Conservation (phyloP, 345 rosid species). For the Passiflora organensis region DNA sequence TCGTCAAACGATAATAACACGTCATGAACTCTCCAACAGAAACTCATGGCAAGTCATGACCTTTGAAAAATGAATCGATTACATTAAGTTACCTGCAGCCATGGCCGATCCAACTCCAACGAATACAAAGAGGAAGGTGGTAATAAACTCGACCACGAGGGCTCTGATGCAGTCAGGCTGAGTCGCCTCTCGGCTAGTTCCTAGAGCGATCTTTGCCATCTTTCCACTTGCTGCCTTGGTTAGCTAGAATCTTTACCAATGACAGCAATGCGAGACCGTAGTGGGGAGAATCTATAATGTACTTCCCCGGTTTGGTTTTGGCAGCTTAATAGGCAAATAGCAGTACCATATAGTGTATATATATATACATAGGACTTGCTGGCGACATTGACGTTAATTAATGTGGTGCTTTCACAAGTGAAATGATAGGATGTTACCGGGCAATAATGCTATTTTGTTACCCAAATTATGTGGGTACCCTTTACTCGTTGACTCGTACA, state of each 20-base stretch:
- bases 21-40: too few relatives aligned
- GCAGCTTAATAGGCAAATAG: neutral
- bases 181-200: constrained; percentile 48
- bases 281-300: neutral
- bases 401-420: too few relatives aligned
- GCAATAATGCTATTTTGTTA: neutral
- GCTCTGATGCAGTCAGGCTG: constrained; percentile 76
- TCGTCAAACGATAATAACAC: neutral
- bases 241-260: neutral
- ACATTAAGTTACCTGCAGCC: constrained; percentile 48
- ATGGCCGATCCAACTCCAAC: constrained; percentile 82
- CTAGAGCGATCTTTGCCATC: constrained; percentile 70
- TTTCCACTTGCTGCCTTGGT: neutral
- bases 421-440: too few relatives aligned
- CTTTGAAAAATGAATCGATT: neutral
- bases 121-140: constrained; percentile 82
- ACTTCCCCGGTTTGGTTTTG: neutral
- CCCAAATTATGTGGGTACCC: constrained; percentile 10
- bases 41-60: too few relatives aligned
- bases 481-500: constrained; percentile 10
- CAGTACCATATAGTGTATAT: neutral
- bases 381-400: too few relatives aligned
- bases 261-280: neutral
- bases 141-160: constrained; percentile 68
- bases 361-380: neutral